phyloP scores from a whole-genome alignment of 2,329 filamentous ascomycete species.

The Elsinoe perseae region DNA sequence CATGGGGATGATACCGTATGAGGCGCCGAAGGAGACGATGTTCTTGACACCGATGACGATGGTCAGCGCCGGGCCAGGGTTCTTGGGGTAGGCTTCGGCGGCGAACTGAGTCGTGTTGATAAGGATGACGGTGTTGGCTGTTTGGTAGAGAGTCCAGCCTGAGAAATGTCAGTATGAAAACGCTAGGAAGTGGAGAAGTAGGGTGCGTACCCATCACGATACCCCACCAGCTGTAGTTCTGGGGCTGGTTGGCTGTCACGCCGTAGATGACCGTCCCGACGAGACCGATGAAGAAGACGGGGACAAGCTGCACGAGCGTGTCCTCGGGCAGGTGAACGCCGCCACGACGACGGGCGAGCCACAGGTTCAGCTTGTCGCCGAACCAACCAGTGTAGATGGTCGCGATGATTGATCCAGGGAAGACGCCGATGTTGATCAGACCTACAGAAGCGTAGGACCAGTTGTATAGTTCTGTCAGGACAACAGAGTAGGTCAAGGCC shows the following conservation, averaged over 20 bases:
- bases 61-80: conserved; percentile 29
- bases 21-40: conserved; percentile 30
- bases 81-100: conserved; percentile 25
- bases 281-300: conserved; percentile 28
- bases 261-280: conserved; percentile 30
- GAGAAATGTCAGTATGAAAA: conserved; percentile 20
- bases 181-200: neutral
- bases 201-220: conserved; percentile 21
- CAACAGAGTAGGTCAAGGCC: conserved; percentile 33
- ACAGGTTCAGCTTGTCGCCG: conserved; percentile 25
- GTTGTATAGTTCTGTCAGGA: conserved; percentile 30
- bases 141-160: conserved; percentile 27
- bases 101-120: conserved; percentile 29
- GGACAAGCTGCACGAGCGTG: conserved; percentile 28
- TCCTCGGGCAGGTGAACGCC: conserved; percentile 33
- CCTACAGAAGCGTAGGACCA: conserved; percentile 26
- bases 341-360: conserved; percentile 27
- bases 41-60: conserved; percentile 31
- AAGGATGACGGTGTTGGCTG: conserved; percentile 25
- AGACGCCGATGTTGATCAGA: conserved; percentile 23
- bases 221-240: conserved; percentile 21
- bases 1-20: conserved; percentile 30
- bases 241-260: conserved; percentile 24
- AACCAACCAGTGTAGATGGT: conserved; percentile 25
- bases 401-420: conserved; percentile 22